phyloP scores from a whole-genome alignment of 75 land plant genomes.

The Selaginella tamariscina region DNA sequence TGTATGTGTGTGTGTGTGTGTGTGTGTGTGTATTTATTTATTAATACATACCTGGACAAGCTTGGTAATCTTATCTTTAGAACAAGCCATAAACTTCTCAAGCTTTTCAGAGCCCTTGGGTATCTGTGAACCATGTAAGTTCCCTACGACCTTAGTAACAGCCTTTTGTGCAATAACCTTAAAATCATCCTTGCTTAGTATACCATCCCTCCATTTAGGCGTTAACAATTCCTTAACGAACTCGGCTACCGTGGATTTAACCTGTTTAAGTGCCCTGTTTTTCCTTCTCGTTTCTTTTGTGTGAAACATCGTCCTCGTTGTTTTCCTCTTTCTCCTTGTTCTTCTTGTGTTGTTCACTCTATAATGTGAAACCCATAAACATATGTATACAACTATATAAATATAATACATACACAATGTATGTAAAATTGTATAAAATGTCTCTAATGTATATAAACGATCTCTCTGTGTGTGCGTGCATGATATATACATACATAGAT shows the following conservation, averaged over 20 bases:
- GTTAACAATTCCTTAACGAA: constrained; percentile 79
- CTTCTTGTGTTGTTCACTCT: background rate
- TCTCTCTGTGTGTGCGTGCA: too few relatives aligned
- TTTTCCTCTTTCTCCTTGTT: background rate
- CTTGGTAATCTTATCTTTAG: constrained; percentile 61
- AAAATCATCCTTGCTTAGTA: constrained; percentile 70
- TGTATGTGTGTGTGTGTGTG: too few relatives aligned
- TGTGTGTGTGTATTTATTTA: too few relatives aligned
- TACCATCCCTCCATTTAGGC: constrained; percentile 91
- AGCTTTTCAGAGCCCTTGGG: constrained; percentile 74
- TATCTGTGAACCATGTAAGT: constrained; percentile 44
- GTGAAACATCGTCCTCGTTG: constrained; percentile 24
- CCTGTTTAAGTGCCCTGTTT: constrained; percentile 40
- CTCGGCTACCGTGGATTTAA: constrained; percentile 65
- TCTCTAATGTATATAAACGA: too few relatives aligned
- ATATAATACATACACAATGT: too few relatives aligned
- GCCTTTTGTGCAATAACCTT: constrained; percentile 92
- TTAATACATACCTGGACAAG: constrained; percentile 78
- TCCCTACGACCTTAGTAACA: constrained; percentile 70
- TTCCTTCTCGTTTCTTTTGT: constrained; percentile 39
- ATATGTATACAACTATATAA: too few relatives aligned
- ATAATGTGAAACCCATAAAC: too few relatives aligned
- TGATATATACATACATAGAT: too few relatives aligned
- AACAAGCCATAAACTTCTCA: constrained; percentile 47
- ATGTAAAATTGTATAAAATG: too few relatives aligned